Conservation (phyloP, 345 rosid genomes). For the Balakata baccata region DNA sequence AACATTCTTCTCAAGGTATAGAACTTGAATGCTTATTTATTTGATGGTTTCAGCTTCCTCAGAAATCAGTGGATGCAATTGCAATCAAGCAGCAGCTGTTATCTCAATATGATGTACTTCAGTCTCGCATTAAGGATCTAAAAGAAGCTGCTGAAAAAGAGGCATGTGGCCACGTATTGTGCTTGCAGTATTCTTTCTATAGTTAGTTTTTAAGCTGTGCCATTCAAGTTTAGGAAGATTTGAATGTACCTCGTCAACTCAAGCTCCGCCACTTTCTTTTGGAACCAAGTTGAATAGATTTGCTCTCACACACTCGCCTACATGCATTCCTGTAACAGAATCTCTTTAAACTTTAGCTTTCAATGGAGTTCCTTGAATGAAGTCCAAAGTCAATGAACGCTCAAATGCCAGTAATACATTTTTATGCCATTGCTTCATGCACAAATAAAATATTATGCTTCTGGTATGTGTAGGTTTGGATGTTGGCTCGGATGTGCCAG, state of each 20-base stretch:
- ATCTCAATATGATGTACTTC: constrained; percentile 80
- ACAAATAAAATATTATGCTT: neutral
- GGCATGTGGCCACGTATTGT: constrained; percentile 39
- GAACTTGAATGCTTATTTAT: neutral
- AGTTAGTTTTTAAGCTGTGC: constrained; percentile 3
- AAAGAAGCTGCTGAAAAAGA: constrained; percentile 78
- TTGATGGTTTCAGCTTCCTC: constrained; percentile 69
- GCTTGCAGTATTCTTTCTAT: neutral
- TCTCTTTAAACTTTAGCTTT: no score
- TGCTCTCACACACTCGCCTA: no score
- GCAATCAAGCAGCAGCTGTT: constrained; percentile 79
- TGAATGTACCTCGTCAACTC: neutral
- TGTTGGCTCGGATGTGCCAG: constrained; percentile 95
- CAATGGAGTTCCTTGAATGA: neutral
- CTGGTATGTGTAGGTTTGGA: constrained; percentile 63
- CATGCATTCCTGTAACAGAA: no score
- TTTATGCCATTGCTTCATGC: neutral
- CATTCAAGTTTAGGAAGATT: neutral
- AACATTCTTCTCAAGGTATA: constrained; percentile 5
- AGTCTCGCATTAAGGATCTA: constrained; percentile 77
- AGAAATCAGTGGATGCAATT: constrained; percentile 57
- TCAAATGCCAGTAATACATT: neutral
- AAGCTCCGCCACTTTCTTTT: neutral
- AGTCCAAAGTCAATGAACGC: neutral
- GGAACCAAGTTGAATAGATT: neutral